Evolutionary conservation across 495 filamentous ascomycete genomes (phyloP), one percentile per base, ranked within the genome.

Genomic region (Neurospora sp.): DNA sequence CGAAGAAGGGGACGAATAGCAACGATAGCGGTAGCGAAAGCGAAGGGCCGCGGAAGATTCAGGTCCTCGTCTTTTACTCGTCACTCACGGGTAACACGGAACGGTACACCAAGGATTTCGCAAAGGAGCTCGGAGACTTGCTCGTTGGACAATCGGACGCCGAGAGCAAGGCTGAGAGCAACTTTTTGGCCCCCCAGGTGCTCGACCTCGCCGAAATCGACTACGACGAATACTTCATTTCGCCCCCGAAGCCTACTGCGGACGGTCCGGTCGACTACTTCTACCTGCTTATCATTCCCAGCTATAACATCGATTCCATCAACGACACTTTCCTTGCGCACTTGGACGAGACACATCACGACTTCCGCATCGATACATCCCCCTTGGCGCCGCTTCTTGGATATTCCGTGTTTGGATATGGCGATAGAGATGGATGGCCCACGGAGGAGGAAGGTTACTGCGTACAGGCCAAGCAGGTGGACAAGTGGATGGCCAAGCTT

Each of bases 401-500:
- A 12, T 98, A 96, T 77, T 92, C 92, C 0, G 95, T 98, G 3
- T 98, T 98, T 85, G 95, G 95, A 0, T 91, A 97, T 76, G 95
- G 95, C 23, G 95, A 98, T 79, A 89, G 88, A 72, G 92, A 94
- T 79, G 93, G 91, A 62, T 98, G 95, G 95, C 92, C 93, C 3
- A 93, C 90, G 0, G 93, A 94, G 77, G 90, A 92, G 72, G 93
- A 96, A 75, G 95, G 94, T 0, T 98, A 93, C 81, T 97, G 95
- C 78, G 92, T 91, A 39, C 94, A 98, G 78, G 95, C 94, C 0
- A 90, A 89, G 77, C 90, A 96, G 71, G 85, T 96, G 1, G 95
- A 98, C 77, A 94, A 90, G 78, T 98, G 95, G 96, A 92, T 98
- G 90, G 94, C 95, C 41, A 96, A 91, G 77, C 84, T 98, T 72